Evolutionary conservation across 1,284 basidiomycete species (phyloP).

Genomic region (Marasmius oreades): DNA sequence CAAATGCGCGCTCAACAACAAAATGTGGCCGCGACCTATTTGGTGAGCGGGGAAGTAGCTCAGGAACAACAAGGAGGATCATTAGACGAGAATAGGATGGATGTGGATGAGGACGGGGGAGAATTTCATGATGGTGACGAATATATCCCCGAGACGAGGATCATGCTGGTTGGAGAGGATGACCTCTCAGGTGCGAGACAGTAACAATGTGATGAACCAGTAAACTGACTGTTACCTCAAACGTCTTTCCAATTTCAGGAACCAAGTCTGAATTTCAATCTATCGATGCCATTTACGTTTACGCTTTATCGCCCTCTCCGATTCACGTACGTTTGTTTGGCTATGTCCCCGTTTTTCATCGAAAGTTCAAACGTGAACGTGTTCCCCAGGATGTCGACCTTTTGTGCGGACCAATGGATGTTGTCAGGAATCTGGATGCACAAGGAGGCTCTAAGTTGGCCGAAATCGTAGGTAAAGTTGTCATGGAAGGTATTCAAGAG

Average conservation of each 20-base stretch:
- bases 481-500: conserved; percentile 51
- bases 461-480: conserved; percentile 47
- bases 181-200: conserved; percentile 53
- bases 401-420: conserved; percentile 47
- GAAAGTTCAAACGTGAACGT: not conserved
- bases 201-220: not conserved
- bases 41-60: conserved; percentile 57
- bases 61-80: conserved; percentile 6
- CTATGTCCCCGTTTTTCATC: not conserved
- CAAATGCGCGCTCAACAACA: conserved; percentile 37
- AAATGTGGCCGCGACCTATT: conserved; percentile 55
- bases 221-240: not conserved
- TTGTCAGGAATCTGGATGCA: conserved; percentile 47
- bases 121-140: conserved; percentile 34
- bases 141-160: conserved; percentile 40
- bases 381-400: conserved; percentile 52
- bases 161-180: conserved; percentile 53
- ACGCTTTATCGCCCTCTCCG: conserved; percentile 60
- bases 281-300: conserved; percentile 55
- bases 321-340: conserved; percentile 43
- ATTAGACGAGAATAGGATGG: conserved; percentile 25
- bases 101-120: conserved; percentile 21
- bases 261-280: conserved; percentile 45
- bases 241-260: conserved; percentile 30
- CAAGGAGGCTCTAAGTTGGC: conserved; percentile 41